phyloP scores from a whole-genome alignment of 1,139 yeast species.

The Cylindricascospora bacillispora region DNA sequence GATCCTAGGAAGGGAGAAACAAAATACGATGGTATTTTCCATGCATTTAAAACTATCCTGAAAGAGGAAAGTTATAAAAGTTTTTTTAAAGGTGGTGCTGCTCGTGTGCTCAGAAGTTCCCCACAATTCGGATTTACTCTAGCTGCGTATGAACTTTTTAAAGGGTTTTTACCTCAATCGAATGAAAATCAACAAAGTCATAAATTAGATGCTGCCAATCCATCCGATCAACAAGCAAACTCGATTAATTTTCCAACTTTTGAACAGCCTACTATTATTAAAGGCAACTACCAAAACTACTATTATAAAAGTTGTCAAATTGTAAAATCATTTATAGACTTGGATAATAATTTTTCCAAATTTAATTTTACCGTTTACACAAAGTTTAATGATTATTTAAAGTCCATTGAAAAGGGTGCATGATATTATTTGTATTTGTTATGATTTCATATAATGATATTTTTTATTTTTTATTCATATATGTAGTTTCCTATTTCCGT shows the following conservation, averaged over 20 bases:
- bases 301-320: constrained; percentile 52
- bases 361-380: constrained; percentile 41
- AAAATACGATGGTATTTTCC: constrained; percentile 59
- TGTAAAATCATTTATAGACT: constrained; percentile 46
- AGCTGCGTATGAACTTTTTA: constrained; percentile 87
- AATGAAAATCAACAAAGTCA: constrained; percentile 13
- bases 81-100: constrained; percentile 93
- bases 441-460: no score
- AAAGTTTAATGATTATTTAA: constrained; percentile 33
- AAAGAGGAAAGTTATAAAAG: constrained; percentile 72
- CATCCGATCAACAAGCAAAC: not conserved
- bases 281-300: constrained; percentile 29
- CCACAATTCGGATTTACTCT: constrained; percentile 97
- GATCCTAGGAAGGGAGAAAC: constrained; percentile 71
- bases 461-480: no score
- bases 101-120: constrained; percentile 87
- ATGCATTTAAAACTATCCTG: constrained; percentile 63
- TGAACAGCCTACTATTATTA: constrained; percentile 15
- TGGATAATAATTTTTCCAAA: constrained; percentile 49
- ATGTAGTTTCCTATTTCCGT: no score
- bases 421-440: no score
- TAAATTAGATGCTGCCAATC: no score
- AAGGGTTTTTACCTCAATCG: constrained; percentile 42
- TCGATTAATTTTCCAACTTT: constrained; percentile 10
- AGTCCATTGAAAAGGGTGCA: no score